Percentiles rank a stretch among this genome's conserved stretches.
Conservation (phyloP, 1,139 yeast genomes). For the Candida glucosophila region DNA sequence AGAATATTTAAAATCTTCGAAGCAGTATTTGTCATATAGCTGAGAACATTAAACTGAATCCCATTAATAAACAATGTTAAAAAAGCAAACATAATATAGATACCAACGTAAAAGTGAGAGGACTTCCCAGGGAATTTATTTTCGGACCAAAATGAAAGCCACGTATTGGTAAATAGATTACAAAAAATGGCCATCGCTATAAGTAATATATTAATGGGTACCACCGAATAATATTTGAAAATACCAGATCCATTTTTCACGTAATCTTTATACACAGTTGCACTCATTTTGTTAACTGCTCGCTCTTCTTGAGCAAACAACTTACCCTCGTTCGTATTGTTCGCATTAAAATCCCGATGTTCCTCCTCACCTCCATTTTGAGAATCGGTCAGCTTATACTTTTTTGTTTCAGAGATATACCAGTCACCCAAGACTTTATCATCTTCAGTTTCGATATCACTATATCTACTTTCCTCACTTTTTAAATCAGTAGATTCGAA, state of each 20-base stretch:
- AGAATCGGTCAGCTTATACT: conserved; percentile 1
- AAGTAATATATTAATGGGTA: conserved; percentile 13
- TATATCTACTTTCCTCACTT: not conserved
- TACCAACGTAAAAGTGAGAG: conserved; percentile 60
- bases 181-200: conserved; percentile 44
- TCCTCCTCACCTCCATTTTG: conserved; percentile 16
- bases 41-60: conserved; percentile 37
- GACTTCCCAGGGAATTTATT: conserved; percentile 39
- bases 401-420: conserved; percentile 2
- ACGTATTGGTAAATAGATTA: conserved; percentile 60
- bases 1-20: conserved; percentile 34
- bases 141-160: conserved; percentile 82
- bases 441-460: not conserved
- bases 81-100: conserved; percentile 52
- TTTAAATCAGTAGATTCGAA: conserved; percentile 15
- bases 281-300: conserved; percentile 31
- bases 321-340: conserved; percentile 20
- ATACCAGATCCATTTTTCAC: conserved; percentile 50
- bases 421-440: not conserved
- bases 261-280: conserved; percentile 34
- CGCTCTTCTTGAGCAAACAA: conserved; percentile 22
- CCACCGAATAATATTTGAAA: conserved; percentile 13
- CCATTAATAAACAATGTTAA: conserved; percentile 28
- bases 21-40: conserved; percentile 43
- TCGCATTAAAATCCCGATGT: conserved; percentile 11